Percentiles rank a stretch among this genome's conserved stretches.
phyloP scores from a whole-genome alignment of 1,139 yeast species.

The Geotrichum australiense region DNA sequence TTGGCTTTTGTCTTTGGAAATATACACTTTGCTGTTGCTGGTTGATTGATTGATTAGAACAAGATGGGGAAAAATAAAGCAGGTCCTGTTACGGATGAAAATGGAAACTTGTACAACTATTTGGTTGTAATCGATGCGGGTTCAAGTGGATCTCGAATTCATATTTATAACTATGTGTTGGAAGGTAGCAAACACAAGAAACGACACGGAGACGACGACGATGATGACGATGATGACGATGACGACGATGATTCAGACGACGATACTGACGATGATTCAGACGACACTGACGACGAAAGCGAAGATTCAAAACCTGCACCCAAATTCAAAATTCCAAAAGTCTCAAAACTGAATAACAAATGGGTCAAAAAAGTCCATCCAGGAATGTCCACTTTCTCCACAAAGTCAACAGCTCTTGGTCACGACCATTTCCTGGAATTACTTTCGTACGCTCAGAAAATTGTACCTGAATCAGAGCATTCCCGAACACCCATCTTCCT shows the following conservation, averaged over 20 bases:
- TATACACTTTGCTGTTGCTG: too few species aligned
- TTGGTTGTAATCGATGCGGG: conserved; percentile 77
- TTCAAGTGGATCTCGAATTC: conserved; percentile 72
- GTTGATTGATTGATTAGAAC: too few species aligned
- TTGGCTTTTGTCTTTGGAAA: too few species aligned
- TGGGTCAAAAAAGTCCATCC: conserved; percentile 63
- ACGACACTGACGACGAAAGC: conserved; percentile 17
- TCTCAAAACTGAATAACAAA: conserved; percentile 40
- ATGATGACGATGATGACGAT: conserved; percentile 23
- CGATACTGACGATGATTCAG: conserved; percentile 14
- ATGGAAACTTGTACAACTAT: conserved; percentile 54
- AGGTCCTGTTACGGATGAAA: conserved; percentile 21
- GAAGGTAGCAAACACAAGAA: conserved; percentile 16
- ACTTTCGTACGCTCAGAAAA: conserved; percentile 46
- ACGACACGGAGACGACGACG: conserved; percentile 22
- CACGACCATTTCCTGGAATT: conserved; percentile 50
- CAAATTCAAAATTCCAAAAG: conserved; percentile 36
- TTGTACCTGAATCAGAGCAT: conserved; percentile 62
- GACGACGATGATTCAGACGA: conserved; percentile 21
- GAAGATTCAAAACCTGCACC: conserved; percentile 6
- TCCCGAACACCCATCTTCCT: conserved; percentile 68
- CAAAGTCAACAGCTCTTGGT: conserved; percentile 47
- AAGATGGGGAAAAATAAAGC: conserved; percentile 11
- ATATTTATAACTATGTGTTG: conserved; percentile 59
- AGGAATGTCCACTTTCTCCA: conserved; percentile 54